Conservation (phyloP, 345 rosid genomes). For the Heritiera fomes region DNA sequence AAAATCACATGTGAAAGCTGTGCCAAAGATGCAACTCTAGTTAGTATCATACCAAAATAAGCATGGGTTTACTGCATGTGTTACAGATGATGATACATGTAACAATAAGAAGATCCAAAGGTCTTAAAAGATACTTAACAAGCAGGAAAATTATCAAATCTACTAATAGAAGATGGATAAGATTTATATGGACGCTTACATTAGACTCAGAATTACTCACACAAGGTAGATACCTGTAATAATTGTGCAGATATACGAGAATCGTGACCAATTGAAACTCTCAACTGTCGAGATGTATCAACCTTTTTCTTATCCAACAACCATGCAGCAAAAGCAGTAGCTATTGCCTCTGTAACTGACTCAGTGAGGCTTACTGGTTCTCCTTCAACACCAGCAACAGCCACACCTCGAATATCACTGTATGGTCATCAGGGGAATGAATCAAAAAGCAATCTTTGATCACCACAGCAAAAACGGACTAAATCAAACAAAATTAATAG, state of each 20-base stretch:
- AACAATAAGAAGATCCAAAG: constrained; percentile 4
- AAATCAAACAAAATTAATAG: not conserved
- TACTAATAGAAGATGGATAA: not conserved
- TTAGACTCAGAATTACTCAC: not conserved
- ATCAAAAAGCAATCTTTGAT: not conserved
- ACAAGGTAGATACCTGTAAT: constrained; percentile 51
- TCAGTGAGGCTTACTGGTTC: constrained; percentile 84
- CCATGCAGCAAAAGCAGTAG: constrained; percentile 93
- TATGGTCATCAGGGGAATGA: constrained; percentile 17
- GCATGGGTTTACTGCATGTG: not conserved
- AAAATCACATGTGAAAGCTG: not conserved
- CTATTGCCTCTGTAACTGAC: constrained; percentile 86
- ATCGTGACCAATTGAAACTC: constrained; percentile 90
- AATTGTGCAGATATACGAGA: constrained; percentile 87
- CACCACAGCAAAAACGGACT: not conserved
- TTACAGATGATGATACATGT: not conserved
- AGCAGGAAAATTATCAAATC: constrained; percentile 4
- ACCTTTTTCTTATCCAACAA: constrained; percentile 66
- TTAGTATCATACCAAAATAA: not conserved
- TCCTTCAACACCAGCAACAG: constrained; percentile 91
- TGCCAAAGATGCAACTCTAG: not conserved
- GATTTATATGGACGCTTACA: not conserved
- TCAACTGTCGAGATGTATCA: constrained; percentile 40
- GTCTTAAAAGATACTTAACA: not conserved
- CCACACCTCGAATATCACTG: constrained; percentile 96